Conservation (phyloP, 371 early-diverging fungal genomes). For the Aphelidium insulamus region DNA sequence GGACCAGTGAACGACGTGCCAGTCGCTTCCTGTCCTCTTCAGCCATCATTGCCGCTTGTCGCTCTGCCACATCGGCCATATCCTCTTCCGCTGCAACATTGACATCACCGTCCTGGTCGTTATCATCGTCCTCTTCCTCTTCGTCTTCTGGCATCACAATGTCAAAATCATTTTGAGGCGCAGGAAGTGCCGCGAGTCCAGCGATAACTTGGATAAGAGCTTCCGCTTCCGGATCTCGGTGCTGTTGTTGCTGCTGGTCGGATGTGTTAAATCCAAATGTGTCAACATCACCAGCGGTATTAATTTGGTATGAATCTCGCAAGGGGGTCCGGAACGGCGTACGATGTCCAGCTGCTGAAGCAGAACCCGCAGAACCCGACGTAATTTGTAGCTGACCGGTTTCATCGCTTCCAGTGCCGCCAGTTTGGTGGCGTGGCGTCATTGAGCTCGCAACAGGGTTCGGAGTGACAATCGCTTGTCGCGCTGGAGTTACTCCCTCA, state of each 20-base stretch:
- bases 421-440: slow-evolving; percentile 7
- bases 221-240: slow-evolving; percentile 13
- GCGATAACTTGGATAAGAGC: slow-evolving; percentile 21
- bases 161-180: slow-evolving; percentile 82
- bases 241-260: slow-evolving; percentile 8
- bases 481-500: not conserved
- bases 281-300: slow-evolving; percentile 4
- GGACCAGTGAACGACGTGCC: not conserved
- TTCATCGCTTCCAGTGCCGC: slow-evolving; percentile 43
- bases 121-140: slow-evolving; percentile 12
- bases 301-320: slow-evolving; percentile 27
- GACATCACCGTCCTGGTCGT: slow-evolving; percentile 1
- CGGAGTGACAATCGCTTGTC: not conserved
- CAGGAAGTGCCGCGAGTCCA: slow-evolving; percentile 47
- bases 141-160: slow-evolving; percentile 57
- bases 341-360: slow-evolving; percentile 8
- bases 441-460: not conserved
- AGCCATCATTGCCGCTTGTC: not conserved
- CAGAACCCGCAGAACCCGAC: slow-evolving; percentile 13
- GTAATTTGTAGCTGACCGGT: slow-evolving; percentile 46
- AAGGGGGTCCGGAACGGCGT: slow-evolving; percentile 25
- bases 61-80: not conserved
- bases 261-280: slow-evolving; percentile 21
- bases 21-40: not conserved
- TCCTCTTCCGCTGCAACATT: not conserved